Evolutionary conservation across 352 stramenopile species (phyloP), one percentile per base, ranked within the genome.

Genomic region (Elongisporangium anandrum): DNA sequence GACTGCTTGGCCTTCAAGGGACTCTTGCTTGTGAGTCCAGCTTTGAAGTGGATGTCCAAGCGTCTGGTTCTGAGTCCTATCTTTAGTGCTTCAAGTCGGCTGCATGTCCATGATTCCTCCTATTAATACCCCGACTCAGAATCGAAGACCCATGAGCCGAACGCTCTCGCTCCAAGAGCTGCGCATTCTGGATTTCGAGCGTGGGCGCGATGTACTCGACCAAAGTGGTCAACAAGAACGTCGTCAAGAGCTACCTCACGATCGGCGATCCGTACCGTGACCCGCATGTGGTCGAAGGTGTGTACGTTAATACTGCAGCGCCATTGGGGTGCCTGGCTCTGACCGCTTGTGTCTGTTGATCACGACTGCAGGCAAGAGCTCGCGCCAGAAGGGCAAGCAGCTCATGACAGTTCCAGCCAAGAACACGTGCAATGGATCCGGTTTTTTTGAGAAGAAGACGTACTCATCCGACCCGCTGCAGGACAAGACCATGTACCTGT

Each of bases 401-500:
- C 68, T 92, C 59, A 81, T 77, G 54, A 90, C 82, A 0, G 65
- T 88, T 22, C 79, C 82, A 17, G 66, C 77, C 19, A 92, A 92
- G 57, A 74, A 92, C 64, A 88, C 80, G 53, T 88, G 79, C 65
- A 87, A 92, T 79, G 84, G 89, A 19, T 73, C 74, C 50, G 88
- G 89, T 0, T 93, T 90, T 65, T 97, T 96, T 58, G 73, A 89
- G 6, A 88, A 90, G 68, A 92, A 90, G 58, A 85, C 75, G 60
- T 95, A 96, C 64, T 65, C 85, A 57, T 88, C 84, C 4, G 88
- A 97, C 52, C 85, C 85, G 52, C 84, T 97, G 47, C 85, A 85
- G 41, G 88, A 96, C 68, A 90, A 86, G 51, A 91, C 90, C 38
- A 81, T 82, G 53, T 97, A 97, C 63, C 73, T 94, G 34, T 92